Evolutionary conservation across 78 protist genomes (phyloP), one percentile per base, ranked within the genome.

Genomic region (slime mould (Dictyostelium discoideum)): DNA sequence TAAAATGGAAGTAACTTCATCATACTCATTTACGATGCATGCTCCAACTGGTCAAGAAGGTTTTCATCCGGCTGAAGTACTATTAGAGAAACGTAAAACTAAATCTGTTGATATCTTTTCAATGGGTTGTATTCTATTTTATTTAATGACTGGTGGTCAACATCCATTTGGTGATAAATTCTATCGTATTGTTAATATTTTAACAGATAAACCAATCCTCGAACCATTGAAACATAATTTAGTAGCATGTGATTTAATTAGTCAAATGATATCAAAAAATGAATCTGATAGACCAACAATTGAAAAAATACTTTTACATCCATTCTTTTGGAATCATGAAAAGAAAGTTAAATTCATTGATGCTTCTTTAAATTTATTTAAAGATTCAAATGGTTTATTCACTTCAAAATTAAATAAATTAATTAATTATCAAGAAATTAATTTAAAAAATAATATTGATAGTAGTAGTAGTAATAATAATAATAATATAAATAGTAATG

Each of bases 121-220:
- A 22, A 57, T 90, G 42, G 94, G 94, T 44, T 90, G 94, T 82
- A 63, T 90, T 6, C 39, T 90, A 3, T 60, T 44, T 60, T 90
- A 82, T 18, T 22, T 90, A 26, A 39, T 82, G 14, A 82, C 72
- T 2, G 39, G 42, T 32, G 94, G 94, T 48, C 46, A 82, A 54
- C 94, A 90, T 72, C 94, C 94, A 69, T 90, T 90, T 69, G 94
- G 94, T 37, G 94, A 90, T 14, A 90, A 82, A 67, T 44, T 80
- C 37, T 46, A 69, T 50, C 32, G 94, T 20, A 84, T 90, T 32
- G 82, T 86, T 37, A 80, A 82, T n/a, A 90, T 90, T 11, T 48
- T 90, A 13, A 72, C 48, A 1, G 87, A 88, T 73, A 84, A 44
- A 46, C 39, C 79, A 13, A 39, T 67, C 13, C 24, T 82, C 0